Base-by-base conservation (phyloP, 192 early-diverging fungal species). In the Linnemannia zychae region DNA sequence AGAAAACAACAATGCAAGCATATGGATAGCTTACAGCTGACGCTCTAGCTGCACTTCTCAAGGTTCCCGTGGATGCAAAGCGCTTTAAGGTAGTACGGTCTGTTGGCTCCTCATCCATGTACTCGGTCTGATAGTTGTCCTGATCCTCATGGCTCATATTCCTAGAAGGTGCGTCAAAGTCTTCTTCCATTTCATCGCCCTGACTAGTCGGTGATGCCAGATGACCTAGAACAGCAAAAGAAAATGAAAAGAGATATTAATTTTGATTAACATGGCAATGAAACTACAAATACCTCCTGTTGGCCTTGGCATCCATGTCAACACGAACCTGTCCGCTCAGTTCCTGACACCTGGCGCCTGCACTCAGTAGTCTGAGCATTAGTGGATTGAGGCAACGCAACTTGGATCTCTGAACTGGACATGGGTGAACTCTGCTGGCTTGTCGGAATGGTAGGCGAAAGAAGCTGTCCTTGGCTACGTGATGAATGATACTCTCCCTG, bases 1-100 rank as follows among this genome's bases (percentile, higher is more conserved):
- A 57, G 22, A 33, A 24, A 50, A 79, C 1, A 24, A 31, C 3
- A 7, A 40, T 0, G 31, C 40, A n/a, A n/a, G n/a, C 40, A 74
- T 48, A 46, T 47, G 49, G n/a, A 16, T n/a, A 13, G 65, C 81
- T 68, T 82, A 82, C 81, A n/a, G 65, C 47, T 15, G 77, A 63
- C 12, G 28, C 50, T 31, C 70, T 40, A n/a, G 63, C 28, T 28
- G 76, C 73, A 34, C 22, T 75, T 17, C 73, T 24, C 28, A 85
- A 38, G 5, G 77, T 85, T 12, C 83, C 83, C 13, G 83, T 79
- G n/a, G 83, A 85, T 2, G 78, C 83, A 67, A 75, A 74, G 5
- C 83, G 83, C 49, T 85, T 85, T n/a, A 85, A 71, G 3, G 73
- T 38, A 12, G 31, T 37, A 4, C 52, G 77, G 7, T 79, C 67